These are phyloP conservation scores for Saccharomycopsis amapae DNA, from an alignment of 805 yeast species.

Conservation along the genomic window DNA sequence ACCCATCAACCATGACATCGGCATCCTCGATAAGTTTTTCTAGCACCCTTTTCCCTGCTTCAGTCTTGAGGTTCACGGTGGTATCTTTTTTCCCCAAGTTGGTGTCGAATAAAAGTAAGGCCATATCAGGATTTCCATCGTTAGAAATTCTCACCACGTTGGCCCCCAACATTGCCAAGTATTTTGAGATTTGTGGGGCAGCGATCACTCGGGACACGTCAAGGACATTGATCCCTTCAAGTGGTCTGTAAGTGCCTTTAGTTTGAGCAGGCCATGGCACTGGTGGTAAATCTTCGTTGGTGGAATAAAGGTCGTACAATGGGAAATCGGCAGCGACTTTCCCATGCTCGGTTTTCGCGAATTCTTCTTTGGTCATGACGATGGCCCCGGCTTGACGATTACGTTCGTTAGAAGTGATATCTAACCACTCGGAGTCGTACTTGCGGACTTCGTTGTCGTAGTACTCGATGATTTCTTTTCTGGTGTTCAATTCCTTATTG, in stretches of 20 bases:
- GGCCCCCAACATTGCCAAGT: slow-evolving; percentile 32
- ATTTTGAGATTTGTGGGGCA: slow-evolving; percentile 31
- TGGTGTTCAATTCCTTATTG: slow-evolving; percentile 23
- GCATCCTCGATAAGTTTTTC: slow-evolving; percentile 29
- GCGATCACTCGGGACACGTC: slow-evolving; percentile 31
- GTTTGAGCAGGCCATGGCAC: slow-evolving; percentile 21
- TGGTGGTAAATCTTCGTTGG: slow-evolving; percentile 28
- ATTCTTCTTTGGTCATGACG: slow-evolving; percentile 28
- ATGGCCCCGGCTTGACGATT: slow-evolving; percentile 31
- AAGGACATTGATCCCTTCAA: slow-evolving; percentile 30
- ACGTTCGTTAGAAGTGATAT: slow-evolving; percentile 23
- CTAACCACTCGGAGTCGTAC: slow-evolving; percentile 15
- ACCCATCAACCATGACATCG: slow-evolving; percentile 31
- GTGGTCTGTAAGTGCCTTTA: slow-evolving; percentile 16
- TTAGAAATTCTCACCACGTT: slow-evolving; percentile 29
- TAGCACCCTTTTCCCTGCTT: slow-evolving; percentile 26
- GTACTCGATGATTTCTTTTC: slow-evolving; percentile 25
- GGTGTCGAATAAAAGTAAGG: slow-evolving; percentile 32
- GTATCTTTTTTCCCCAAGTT: slow-evolving; percentile 32
- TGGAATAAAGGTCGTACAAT: slow-evolving; percentile 24
- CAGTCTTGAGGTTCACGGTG: slow-evolving; percentile 28
- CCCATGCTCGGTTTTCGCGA: slow-evolving; percentile 29
- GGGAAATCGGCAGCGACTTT: slow-evolving; percentile 25
- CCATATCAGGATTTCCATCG: slow-evolving; percentile 29
- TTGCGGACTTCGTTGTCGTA: slow-evolving; percentile 28